Base-by-base conservation (phyloP, 1,284 basidiomycete species). In the Leccinum insolens region DNA sequence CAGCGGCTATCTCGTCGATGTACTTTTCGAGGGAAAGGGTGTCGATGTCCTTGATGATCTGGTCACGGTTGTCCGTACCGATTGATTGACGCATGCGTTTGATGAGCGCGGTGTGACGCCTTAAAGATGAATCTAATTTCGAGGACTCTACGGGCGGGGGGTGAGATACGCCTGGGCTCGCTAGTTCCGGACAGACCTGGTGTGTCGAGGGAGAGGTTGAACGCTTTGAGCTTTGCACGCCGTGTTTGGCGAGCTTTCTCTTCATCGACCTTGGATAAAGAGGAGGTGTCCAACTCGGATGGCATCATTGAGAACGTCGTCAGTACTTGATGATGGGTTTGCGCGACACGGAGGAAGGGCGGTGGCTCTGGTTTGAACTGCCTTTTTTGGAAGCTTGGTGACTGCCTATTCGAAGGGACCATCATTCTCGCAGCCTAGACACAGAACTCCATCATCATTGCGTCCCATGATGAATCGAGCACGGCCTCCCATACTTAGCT, bases 11-110 rank as follows among this genome's bases (percentile, higher is more conserved):
- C 81, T 99, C 98, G 74, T 98, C 96, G 64, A 97, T 85, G 78
- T 99, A 99, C 80, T 98, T 99, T 81, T 95, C 95, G 62, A 99
- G 84, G 4, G 95, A 92, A 61, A 99, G 86, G 0, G 90, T 86
- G 69, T 94, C 90, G 70, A 98, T 89, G 75, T 99, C 98, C 80
- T 96, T 97, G 75, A 96, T 82, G 68, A 98, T 88, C 73, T 93
- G 90, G 71, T 95, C 94, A 64, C 88, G 88, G 76, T 93, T 90
- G 71, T 95, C 94, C 37, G 84, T 76, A 62, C 92, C 90, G 74
- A 96, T 83, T 41, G 92, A 93, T 76, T 90, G 93, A 49, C 90
- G 87, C 75, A 97, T 91, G 46, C 93, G 89, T 80, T 96, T 98
- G 71, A 98, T 94, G 70, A 97, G 86, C 2, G 95, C 94, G 1